These are phyloP conservation scores for Cenchrus purpureus DNA, from an alignment of 176 grass and related monocot species.

Conservation along the genomic window DNA sequence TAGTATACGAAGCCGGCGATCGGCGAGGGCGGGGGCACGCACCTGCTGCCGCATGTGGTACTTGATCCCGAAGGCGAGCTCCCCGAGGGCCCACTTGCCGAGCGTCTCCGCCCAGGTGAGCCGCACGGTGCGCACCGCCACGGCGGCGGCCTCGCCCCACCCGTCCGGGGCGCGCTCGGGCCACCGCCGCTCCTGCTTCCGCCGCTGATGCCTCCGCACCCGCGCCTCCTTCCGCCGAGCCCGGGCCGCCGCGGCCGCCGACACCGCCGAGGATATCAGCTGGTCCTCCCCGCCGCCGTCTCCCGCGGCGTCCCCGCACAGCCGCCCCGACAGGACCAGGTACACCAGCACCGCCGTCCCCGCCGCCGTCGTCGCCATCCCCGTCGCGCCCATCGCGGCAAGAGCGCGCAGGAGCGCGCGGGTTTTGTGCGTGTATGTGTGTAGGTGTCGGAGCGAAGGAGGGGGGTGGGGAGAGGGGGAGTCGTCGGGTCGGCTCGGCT, in stretches of 20 bases:
- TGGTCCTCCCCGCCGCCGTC: conserved; percentile 32
- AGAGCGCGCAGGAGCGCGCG: background rate
- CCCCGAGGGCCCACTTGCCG: conserved; percentile 84
- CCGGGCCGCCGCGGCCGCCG: conserved; percentile 19
- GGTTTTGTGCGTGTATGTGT: background rate
- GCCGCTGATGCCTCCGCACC: conserved; percentile 33
- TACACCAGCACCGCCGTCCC: conserved; percentile 76
- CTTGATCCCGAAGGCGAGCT: conserved; percentile 89
- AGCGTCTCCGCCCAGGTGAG: conserved; percentile 78
- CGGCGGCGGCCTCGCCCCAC: conserved; percentile 52
- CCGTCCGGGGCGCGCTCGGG: conserved; percentile 59
- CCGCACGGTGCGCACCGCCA: conserved; percentile 54
- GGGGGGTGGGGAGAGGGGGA: background rate
- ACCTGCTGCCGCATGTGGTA: conserved; percentile 89
- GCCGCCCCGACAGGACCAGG: conserved; percentile 66
- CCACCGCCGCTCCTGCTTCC: conserved; percentile 29
- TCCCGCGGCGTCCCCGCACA: conserved; percentile 42
- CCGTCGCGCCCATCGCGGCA: conserved; percentile 52
- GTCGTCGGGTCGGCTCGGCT: background rate
- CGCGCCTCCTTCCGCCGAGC: conserved; percentile 29
- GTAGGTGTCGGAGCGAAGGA: background rate
- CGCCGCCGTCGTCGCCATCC: conserved; percentile 61
- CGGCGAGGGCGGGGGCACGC: background rate
- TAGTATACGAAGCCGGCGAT: background rate
- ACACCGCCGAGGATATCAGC: conserved; percentile 32